phyloP scores from a whole-genome alignment of 2,329 filamentous ascomycete genomes.

The Lasiodiplodia theobromae region DNA sequence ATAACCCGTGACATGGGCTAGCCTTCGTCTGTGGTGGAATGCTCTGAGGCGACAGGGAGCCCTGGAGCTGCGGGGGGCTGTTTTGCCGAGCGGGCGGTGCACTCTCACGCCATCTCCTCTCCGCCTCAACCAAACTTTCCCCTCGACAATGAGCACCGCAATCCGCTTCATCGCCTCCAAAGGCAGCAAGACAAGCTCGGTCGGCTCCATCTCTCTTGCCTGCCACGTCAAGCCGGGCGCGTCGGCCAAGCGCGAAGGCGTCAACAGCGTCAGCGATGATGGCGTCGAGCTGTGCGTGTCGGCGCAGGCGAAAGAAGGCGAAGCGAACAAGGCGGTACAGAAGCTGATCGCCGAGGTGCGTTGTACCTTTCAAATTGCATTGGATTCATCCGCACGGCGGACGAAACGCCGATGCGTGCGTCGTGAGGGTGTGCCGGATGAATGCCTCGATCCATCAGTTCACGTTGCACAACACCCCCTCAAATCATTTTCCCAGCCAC shows the following conservation, averaged over 20 bases:
- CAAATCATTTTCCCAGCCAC: background rate
- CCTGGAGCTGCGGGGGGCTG: background rate
- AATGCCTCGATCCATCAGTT: background rate
- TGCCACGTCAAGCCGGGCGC: slow-evolving; percentile 74
- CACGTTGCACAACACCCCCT: background rate
- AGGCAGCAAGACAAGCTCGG: slow-evolving; percentile 32
- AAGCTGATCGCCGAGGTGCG: slow-evolving; percentile 67
- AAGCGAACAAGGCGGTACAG: slow-evolving; percentile 72
- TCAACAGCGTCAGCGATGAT: slow-evolving; percentile 63
- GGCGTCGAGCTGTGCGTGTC: slow-evolving; percentile 70
- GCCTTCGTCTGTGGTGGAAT: background rate
- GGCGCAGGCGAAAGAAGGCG: slow-evolving; percentile 70
- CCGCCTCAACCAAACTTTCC: background rate
- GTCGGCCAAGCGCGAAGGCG: slow-evolving; percentile 67
- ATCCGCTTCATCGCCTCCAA: slow-evolving; percentile 41
- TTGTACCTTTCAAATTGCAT: background rate
- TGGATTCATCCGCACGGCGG: slow-evolving; percentile 9
- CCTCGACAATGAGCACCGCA: slow-evolving; percentile 1
- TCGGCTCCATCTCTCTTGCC: slow-evolving; percentile 60
- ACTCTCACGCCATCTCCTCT: background rate
- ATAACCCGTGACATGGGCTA: too few species aligned
- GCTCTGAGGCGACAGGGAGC: background rate
- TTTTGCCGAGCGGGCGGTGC: slow-evolving; percentile 2
- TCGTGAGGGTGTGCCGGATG: background rate
- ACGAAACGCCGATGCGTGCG: slow-evolving; percentile 8